Conservation (phyloP, 2,329 filamentous ascomycete genomes). For the Trichophyton schoenleinii region DNA sequence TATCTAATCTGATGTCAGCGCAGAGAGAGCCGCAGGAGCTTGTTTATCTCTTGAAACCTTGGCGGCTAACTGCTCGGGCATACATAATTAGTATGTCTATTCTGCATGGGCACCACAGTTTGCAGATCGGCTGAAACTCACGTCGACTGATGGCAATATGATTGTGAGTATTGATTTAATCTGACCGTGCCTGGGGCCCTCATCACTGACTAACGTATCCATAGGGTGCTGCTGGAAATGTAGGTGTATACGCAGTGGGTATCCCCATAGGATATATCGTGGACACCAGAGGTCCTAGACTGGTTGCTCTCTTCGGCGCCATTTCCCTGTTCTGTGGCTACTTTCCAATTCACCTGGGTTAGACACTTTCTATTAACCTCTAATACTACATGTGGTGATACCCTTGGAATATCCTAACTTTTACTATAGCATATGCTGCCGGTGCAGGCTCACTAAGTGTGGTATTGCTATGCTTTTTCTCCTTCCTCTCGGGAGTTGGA, state of each 20-base stretch:
- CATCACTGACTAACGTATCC: conserved; percentile 19
- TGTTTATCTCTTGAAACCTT: conserved; percentile 7
- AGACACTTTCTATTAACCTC: conserved; percentile 4
- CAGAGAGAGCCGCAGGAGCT: conserved; percentile 1
- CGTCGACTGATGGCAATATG: conserved; percentile 84
- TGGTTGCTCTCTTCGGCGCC: conserved; percentile 63
- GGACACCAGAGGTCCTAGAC: conserved; percentile 67
- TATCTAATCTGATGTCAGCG: not conserved
- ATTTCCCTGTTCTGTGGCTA: conserved; percentile 66
- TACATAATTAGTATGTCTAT: conserved; percentile 67
- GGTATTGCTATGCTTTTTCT: conserved; percentile 60
- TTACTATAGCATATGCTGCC: conserved; percentile 52
- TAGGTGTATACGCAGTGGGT: conserved; percentile 88
- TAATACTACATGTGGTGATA: not conserved
- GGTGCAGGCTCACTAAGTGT: conserved; percentile 48
- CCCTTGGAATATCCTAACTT: conserved; percentile 6
- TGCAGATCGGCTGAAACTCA: conserved; percentile 70
- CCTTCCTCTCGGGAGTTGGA: conserved; percentile 74
- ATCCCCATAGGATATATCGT: conserved; percentile 82
- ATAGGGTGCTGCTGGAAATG: conserved; percentile 42
- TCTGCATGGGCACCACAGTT: conserved; percentile 97
- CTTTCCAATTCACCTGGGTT: conserved; percentile 60
- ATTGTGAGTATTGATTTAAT: conserved; percentile 46
- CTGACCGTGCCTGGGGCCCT: not conserved
- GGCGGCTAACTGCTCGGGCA: conserved; percentile 10